Base-by-base conservation (phyloP, 805 yeast genomes). In the Saccharomycopsis sp. region DNA sequence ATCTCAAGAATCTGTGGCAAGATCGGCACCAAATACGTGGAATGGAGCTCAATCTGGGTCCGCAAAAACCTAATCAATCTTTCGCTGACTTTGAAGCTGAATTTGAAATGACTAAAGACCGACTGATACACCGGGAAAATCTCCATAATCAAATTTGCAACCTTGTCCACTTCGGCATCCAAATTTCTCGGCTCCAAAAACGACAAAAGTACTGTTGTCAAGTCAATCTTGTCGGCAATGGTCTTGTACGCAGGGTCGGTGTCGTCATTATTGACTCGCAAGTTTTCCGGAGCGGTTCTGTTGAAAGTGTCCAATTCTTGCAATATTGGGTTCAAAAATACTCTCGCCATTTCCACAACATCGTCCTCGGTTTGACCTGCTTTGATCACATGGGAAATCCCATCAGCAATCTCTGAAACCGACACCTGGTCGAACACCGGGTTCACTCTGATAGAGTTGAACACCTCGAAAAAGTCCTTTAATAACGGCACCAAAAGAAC, bases 321-420 rank as follows among this genome's bases (percentile, higher is more conserved):
- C 32, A 81, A 56, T 5, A 84, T 69, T 8, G 94, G 83, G 33
- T 67, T 68, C 58, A 84, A 68, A 53, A 88, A 84, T 64, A 77
- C 68, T 40, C 68, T 66, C 3, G 79, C 62, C 1, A 77, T 67
- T 34, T 68, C 65, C 48, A 68, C 69, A 36, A 80, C 61, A 42
- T 68, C 69, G 10, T 69, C 73, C 12, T 51, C 50, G 18, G 63
- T 63, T 5, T 75, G 69, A 46, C 77, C 78, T 38, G 77, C 75
- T 37, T 70, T 69, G 37, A 92, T 68, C 32, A 92, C 81, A 49
- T 86, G 84, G 4, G 94, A 88, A 45, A 92, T 68, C 27, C 97
- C 98, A 57, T 88, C 94, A 13, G 88, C 77, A 36, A 88, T 71
- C 55, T 88, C 94, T 54, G 75, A 76, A 30, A 80, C 63, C 1